Conservation (phyloP, 192 early-diverging fungal species). For the Rhizoclosmatium globosum region DNA sequence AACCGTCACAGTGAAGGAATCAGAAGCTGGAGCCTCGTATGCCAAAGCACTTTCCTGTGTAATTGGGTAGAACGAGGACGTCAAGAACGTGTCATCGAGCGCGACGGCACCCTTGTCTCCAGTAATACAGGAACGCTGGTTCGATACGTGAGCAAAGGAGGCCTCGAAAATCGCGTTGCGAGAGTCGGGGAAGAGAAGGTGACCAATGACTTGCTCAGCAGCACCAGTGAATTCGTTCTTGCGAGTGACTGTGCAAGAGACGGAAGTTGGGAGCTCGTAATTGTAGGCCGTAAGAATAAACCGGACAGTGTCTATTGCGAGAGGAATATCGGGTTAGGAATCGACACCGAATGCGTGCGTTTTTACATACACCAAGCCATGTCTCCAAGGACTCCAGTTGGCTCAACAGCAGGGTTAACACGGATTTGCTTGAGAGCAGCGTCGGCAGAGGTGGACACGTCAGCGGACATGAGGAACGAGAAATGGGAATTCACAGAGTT, state of each 20-base stretch:
- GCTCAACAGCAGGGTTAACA: conserved; percentile 14
- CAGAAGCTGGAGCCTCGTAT: not conserved
- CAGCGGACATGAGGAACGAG: not conserved
- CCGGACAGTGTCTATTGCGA: conserved; percentile 6
- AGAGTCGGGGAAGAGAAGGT: not conserved
- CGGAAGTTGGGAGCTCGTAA: conserved; percentile 24
- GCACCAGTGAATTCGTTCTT: conserved; percentile 1
- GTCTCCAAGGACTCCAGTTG: conserved; percentile 27
- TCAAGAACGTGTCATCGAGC: conserved; percentile 17
- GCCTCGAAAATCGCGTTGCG: conserved; percentile 16
- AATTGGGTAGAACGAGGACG: not conserved
- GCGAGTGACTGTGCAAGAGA: conserved; percentile 2
- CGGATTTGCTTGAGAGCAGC: conserved; percentile 11
- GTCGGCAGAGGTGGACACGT: not conserved
- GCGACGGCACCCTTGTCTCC: conserved; percentile 17
- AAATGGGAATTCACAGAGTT: conserved; percentile 17
- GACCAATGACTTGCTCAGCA: conserved; percentile 10
- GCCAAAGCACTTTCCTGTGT: not conserved
- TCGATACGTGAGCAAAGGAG: conserved; percentile 13
- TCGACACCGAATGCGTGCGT: no score
- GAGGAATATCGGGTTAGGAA: no score
- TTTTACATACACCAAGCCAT: conserved; percentile 19
- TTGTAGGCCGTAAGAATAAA: conserved; percentile 8
- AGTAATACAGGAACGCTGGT: conserved; percentile 10
- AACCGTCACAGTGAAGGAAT: not conserved